Percentiles rank a stretch among this genome's conserved stretches.
Conservation (phyloP, 2,329 filamentous ascomycete genomes). For the Calonectria naviculata region DNA sequence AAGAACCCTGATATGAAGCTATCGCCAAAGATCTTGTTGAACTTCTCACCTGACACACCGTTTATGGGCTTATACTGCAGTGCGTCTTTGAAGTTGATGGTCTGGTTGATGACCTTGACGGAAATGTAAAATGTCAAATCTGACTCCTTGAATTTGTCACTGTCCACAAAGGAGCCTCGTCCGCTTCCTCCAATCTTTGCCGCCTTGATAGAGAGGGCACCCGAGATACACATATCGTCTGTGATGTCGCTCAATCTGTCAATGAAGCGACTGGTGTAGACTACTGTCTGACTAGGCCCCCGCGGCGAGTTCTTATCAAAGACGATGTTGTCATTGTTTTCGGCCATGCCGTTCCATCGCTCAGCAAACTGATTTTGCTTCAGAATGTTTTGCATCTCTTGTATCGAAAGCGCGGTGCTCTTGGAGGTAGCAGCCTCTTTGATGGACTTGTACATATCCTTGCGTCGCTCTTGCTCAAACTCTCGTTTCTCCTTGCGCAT, state of each 20-base stretch:
- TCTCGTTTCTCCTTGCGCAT: background rate
- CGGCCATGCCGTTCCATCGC: background rate
- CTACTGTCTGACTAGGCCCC: background rate
- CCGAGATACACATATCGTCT: constrained; percentile 13
- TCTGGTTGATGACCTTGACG: background rate
- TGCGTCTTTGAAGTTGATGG: background rate
- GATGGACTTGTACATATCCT: background rate
- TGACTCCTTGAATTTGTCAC: background rate
- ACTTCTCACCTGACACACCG: background rate
- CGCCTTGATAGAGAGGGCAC: constrained; percentile 1
- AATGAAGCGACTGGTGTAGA: background rate
- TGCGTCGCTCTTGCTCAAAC: background rate
- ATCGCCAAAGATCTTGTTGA: background rate
- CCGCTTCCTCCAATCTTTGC: background rate
- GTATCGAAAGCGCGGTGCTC: background rate
- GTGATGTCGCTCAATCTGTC: constrained; percentile 10
- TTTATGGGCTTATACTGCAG: background rate
- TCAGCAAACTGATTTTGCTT: background rate
- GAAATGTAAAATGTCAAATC: background rate
- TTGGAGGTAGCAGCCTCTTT: background rate
- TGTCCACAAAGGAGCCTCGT: background rate
- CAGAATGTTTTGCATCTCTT: background rate
- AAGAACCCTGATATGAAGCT: background rate
- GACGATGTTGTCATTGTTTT: background rate
- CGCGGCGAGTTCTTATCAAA: background rate